These are phyloP conservation scores for Phytophthora ramorum DNA, from an alignment of 352 stramenopile species.

Conservation along the genomic window DNA sequence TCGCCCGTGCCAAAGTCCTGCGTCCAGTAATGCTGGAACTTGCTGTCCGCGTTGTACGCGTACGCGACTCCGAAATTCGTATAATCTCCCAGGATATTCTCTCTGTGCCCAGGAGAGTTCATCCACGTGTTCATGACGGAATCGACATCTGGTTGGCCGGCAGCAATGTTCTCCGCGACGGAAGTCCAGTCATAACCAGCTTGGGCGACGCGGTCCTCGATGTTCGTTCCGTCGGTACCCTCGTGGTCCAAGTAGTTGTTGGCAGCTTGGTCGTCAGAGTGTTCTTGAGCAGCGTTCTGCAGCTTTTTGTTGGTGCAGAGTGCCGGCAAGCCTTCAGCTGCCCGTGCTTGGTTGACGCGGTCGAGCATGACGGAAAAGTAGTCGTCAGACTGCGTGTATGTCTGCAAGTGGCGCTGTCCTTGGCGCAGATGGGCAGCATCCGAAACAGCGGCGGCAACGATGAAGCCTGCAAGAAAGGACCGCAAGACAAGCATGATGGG, in stretches of 20 bases:
- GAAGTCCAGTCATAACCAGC: slow-evolving; percentile 52
- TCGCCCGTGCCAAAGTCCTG: slow-evolving; percentile 51
- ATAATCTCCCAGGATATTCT: slow-evolving; percentile 43
- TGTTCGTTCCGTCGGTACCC: slow-evolving; percentile 45
- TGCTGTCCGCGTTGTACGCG: slow-evolving; percentile 26
- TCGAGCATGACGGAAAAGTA: slow-evolving; percentile 40
- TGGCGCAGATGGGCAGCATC: slow-evolving; percentile 27
- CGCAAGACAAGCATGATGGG: slow-evolving; percentile 20
- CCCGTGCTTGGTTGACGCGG: slow-evolving; percentile 49
- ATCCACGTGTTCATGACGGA: slow-evolving; percentile 46
- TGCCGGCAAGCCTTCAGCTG: slow-evolving; percentile 27
- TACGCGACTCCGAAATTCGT: slow-evolving; percentile 46
- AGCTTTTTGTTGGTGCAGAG: slow-evolving; percentile 52
- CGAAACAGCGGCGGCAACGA: slow-evolving; percentile 8
- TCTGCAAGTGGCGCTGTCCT: slow-evolving; percentile 27
- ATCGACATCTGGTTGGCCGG: slow-evolving; percentile 39
- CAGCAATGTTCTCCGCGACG: slow-evolving; percentile 49
- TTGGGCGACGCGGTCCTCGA: slow-evolving; percentile 37
- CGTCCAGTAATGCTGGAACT: slow-evolving; percentile 58
- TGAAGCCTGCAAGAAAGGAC: slow-evolving; percentile 12
- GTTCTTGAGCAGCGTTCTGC: slow-evolving; percentile 23
- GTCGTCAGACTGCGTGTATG: slow-evolving; percentile 27
- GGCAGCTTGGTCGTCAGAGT: slow-evolving; percentile 50
- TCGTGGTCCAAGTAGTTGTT: slow-evolving; percentile 61
- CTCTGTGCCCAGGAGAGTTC: slow-evolving; percentile 37